Evolutionary conservation across 768 basidiomycete species (phyloP).

Genomic region (Pleurotus salmoneostramineus): DNA sequence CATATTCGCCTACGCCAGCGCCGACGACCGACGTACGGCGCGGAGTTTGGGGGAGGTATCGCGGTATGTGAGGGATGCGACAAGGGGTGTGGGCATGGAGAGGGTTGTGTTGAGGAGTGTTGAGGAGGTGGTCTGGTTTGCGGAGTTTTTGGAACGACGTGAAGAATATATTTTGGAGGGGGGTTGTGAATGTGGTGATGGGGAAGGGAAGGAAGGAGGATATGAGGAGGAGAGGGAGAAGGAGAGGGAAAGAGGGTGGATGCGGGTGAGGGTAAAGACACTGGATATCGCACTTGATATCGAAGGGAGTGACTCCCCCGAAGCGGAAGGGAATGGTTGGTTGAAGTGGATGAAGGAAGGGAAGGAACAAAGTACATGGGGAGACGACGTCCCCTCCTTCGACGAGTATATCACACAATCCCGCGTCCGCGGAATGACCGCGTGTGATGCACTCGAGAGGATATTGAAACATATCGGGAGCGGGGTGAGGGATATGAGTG

Average conservation of each 20-base stretch:
- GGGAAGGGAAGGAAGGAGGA: too few species aligned
- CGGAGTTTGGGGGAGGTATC: slow-evolving; percentile 32
- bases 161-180: too few species aligned
- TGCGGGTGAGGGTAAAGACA: not conserved
- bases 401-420: not conserved
- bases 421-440: not conserved
- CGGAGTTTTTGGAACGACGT: not conserved
- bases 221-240: not conserved
- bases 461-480: not conserved
- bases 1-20: slow-evolving; percentile 30
- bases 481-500: not conserved
- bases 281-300: slow-evolving; percentile 1
- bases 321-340: not conserved
- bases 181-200: too few species aligned
- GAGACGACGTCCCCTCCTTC: not conserved
- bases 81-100: slow-evolving; percentile 13
- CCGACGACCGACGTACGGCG: slow-evolving; percentile 29
- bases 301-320: not conserved
- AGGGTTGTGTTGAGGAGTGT: not conserved
- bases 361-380: not conserved
- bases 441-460: not conserved
- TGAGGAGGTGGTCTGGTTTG: not conserved
- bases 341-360: not conserved
- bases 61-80: slow-evolving; percentile 20
- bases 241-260: not conserved